Percentiles rank a stretch among this genome's conserved stretches.
Conservation (phyloP, 495 filamentous ascomycete genomes). For the Neurospora sp. region DNA sequence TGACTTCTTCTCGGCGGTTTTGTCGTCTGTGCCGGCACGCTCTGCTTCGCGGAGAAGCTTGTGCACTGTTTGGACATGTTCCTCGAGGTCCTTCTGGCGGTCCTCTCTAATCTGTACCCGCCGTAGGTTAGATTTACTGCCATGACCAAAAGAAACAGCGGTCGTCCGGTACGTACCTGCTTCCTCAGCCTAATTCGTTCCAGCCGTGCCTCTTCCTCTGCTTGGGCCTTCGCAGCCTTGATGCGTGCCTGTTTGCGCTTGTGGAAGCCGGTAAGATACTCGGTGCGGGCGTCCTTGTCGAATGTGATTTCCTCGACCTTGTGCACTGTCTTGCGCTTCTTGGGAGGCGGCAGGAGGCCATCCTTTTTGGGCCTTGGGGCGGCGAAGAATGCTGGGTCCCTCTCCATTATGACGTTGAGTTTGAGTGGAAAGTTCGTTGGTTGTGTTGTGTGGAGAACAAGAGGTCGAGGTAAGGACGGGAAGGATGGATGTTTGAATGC, state of each 20-base stretch:
- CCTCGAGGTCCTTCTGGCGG: conserved; percentile 65
- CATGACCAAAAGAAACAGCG: neutral
- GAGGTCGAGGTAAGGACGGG: neutral
- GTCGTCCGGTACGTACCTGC: conserved; percentile 43
- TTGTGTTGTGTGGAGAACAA: neutral
- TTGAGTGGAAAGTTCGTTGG: neutral
- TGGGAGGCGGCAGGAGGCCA: conserved; percentile 41
- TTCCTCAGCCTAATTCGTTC: conserved; percentile 62
- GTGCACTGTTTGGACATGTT: conserved; percentile 65
- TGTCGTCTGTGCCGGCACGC: conserved; percentile 32
- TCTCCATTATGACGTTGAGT: neutral
- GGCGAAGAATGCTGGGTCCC: conserved; percentile 31
- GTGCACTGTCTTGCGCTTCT: conserved; percentile 51
- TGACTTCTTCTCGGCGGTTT: conserved; percentile 21
- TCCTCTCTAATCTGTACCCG: conserved; percentile 61
- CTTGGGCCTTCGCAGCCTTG: conserved; percentile 72
- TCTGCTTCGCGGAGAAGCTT: conserved; percentile 48
- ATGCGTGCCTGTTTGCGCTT: conserved; percentile 81
- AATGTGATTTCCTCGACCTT: conserved; percentile 73
- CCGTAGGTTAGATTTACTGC: neutral
- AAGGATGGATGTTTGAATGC: neutral
- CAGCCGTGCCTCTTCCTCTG: conserved; percentile 59
- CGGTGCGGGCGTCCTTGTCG: conserved; percentile 61
- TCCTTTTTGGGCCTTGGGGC: conserved; percentile 40
- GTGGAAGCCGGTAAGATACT: conserved; percentile 91